Percentiles rank a stretch among this genome's conserved stretches.
These are phyloP conservation scores for Penicillium coprophilum DNA, from an alignment of 495 filamentous ascomycete species.

Conservation along the genomic window DNA sequence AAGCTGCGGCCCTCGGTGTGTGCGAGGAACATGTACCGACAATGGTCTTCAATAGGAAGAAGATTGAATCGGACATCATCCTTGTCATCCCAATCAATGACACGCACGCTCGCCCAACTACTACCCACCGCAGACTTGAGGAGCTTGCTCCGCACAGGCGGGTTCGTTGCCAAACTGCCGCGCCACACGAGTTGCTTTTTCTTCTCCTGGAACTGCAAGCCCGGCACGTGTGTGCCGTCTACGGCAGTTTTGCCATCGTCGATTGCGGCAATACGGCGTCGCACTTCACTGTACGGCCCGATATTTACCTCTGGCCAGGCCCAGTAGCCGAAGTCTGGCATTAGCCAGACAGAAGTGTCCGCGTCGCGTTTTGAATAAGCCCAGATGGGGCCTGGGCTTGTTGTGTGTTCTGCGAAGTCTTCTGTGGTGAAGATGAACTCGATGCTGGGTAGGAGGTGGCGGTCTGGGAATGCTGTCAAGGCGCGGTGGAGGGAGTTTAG, in stretches of 20 bases:
- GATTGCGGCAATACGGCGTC: constrained; percentile 37
- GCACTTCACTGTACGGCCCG: constrained; percentile 56
- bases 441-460: constrained; percentile 55
- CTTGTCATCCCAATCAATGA: constrained; percentile 49
- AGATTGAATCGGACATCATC: constrained; percentile 39
- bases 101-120: constrained; percentile 53
- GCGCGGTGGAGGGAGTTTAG: constrained; percentile 43
- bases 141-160: constrained; percentile 44
- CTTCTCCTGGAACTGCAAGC: constrained; percentile 47
- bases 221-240: constrained; percentile 20
- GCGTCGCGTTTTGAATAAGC: constrained; percentile 47
- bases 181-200: constrained; percentile 68
- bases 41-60: constrained; percentile 56
- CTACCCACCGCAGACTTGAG: constrained; percentile 44
- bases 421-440: constrained; percentile 57
- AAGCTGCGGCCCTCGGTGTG: constrained; percentile 59
- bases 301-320: constrained; percentile 64
- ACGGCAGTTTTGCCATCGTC: constrained; percentile 30
- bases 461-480: constrained; percentile 43
- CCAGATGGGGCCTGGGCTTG: constrained; percentile 46
- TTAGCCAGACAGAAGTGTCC: constrained; percentile 59
- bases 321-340: constrained; percentile 82
- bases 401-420: constrained; percentile 40
- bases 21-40: constrained; percentile 57
- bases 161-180: constrained; percentile 48